Evolutionary conservation across 805 yeast genomes (phyloP).

Genomic region (Cyberlindnera bimundalis): DNA sequence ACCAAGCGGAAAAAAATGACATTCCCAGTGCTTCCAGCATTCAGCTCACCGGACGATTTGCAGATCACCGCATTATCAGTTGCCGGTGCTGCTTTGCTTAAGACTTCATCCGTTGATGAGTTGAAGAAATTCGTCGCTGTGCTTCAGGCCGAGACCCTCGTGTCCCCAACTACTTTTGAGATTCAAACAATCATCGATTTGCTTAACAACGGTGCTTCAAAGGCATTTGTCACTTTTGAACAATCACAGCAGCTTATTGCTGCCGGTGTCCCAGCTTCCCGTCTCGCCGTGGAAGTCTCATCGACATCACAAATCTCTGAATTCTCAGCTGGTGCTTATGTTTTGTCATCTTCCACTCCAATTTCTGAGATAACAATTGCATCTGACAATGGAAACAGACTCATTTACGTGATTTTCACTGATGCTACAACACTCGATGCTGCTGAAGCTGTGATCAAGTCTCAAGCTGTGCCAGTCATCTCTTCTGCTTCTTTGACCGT

Average conservation of each 20-base stretch:
- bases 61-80: conserved; percentile 19
- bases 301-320: conserved; percentile 7
- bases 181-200: conserved; percentile 47
- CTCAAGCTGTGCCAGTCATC: conserved; percentile 26
- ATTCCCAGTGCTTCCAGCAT: conserved; percentile 37
- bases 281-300: conserved; percentile 18
- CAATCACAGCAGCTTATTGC: conserved; percentile 33
- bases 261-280: conserved; percentile 47
- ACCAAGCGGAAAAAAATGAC: conserved; percentile 26
- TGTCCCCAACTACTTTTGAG: conserved; percentile 25
- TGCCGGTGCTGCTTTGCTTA: conserved; percentile 28
- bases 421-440: conserved; percentile 14
- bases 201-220: conserved; percentile 58
- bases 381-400: conserved; percentile 18
- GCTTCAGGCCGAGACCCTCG: conserved; percentile 23
- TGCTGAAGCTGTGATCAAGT: conserved; percentile 21
- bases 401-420: conserved; percentile 14
- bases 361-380: conserved; percentile 20
- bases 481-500: conserved; percentile 19
- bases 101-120: conserved; percentile 16
- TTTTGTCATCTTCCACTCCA: conserved; percentile 20
- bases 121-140: conserved; percentile 6
- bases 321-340: conserved; percentile 17
- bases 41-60: conserved; percentile 14
- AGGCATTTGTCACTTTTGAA: conserved; percentile 37